Conservation (phyloP, 257 asterid genomes). For the Solanum chiquidenum region DNA sequence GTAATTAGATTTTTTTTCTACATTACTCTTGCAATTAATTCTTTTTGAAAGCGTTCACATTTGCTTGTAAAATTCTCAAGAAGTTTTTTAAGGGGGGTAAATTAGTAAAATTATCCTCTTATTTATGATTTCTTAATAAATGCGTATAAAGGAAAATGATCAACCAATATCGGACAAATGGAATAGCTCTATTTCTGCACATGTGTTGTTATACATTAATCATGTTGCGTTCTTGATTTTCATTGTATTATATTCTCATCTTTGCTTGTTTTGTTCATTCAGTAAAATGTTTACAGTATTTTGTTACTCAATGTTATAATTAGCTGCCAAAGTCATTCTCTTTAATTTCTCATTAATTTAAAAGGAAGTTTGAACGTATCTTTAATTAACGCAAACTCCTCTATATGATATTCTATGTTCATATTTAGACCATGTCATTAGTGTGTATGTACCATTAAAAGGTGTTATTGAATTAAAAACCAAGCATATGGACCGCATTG, state of each 20-base stretch:
- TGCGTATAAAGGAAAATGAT: too few species aligned
- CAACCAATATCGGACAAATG: too few species aligned
- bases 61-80: too few species aligned
- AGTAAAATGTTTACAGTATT: too few species aligned
- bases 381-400: background rate
- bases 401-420: background rate
- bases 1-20: too few species aligned
- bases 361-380: background rate
- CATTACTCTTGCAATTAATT: too few species aligned
- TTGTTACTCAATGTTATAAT: background rate
- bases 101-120: too few species aligned
- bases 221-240: background rate
- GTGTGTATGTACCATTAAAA: background rate
- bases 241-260: background rate
- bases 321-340: background rate
- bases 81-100: too few species aligned
- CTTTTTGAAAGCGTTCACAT: too few species aligned
- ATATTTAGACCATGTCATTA: background rate
- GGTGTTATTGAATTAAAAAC: background rate
- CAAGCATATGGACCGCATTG: background rate
- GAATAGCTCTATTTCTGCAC: background rate
- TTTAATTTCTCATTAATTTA: too few species aligned
- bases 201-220: background rate
- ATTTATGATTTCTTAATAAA: too few species aligned
- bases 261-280: background rate